Base-by-base conservation (phyloP, 768 basidiomycete genomes). In the Mycena maculata region DNA sequence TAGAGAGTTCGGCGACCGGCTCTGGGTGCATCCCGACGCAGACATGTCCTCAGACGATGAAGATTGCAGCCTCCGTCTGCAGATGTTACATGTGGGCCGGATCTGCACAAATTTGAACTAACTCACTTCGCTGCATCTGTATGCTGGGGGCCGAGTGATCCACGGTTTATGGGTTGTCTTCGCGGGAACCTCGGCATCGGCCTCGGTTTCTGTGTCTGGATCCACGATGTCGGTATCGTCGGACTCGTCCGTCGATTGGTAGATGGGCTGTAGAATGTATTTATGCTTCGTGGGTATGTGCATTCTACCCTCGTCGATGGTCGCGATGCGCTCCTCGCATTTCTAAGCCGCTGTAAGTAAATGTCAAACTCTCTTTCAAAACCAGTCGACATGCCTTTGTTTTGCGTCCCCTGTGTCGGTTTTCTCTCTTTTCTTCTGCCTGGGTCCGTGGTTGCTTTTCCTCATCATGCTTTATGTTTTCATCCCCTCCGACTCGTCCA, bases 231-330 rank as follows among this genome's bases (percentile, higher is more conserved):
- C 59, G 11, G 59, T 41, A 3, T 41, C 20, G 18, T 60, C 48
- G 11, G 48, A 60, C 28, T 60, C 59, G 23, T 60, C 59, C 0
- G 48, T 60, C 7, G 59, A 60, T 20, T 60, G 59, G 33, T 60
- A 60, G 1, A 10, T 0, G 11, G 48, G 48, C 3, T 39, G 33
- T 1, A 52, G 25, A 9, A 50, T 7, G 5, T 27, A 60, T 27
- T 39, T 25, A 1, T 3, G 6, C 1, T 52, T 36, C 2, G n/a
- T 7, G 6, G 47, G 47, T 12, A 60, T 16, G 2, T 28, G 2
- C 2, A 60, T 9, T 12, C 30, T 28, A 0, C 7, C 38, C 1
- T 39, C 11, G 11, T 22, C 1, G 7, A 60, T 1, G 1, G 31
- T 36, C 13, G 9, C 33, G 0, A 28, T 13, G 4, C 59, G 36